Percentiles rank a stretch among this genome's conserved stretches.
Conservation (phyloP, 1,284 basidiomycete genomes). For the Ceratobasidium sp. region DNA sequence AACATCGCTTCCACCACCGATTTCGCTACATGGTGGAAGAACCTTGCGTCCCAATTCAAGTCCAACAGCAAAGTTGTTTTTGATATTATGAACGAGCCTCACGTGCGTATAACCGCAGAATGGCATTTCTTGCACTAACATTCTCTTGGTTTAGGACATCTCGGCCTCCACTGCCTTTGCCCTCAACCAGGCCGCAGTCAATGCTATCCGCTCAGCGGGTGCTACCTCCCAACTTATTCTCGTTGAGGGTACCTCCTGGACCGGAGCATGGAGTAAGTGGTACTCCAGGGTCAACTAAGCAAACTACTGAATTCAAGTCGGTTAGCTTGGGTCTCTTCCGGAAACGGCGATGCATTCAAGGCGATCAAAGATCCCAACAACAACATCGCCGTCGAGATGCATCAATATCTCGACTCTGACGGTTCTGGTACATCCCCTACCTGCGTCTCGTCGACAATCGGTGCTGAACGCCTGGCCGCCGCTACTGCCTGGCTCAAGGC, state of each 20-base stretch:
- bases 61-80: constrained; percentile 39
- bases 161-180: constrained; percentile 22
- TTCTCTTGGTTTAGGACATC: constrained; percentile 1
- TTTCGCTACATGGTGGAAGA: constrained; percentile 67
- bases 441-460: constrained; percentile 69
- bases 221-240: constrained; percentile 64
- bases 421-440: constrained; percentile 63
- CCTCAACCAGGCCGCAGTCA: constrained; percentile 68
- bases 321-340: constrained; percentile 62
- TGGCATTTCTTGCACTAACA: background rate
- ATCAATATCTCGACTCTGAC: constrained; percentile 73
- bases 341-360: constrained; percentile 62
- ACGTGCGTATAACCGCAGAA: constrained; percentile 47
- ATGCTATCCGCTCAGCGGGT: constrained; percentile 64
- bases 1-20: constrained; percentile 58
- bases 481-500: constrained; percentile 66
- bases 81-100: constrained; percentile 71
- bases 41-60: constrained; percentile 59
- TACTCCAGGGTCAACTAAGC: too few species aligned
- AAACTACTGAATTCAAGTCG: too few species aligned
- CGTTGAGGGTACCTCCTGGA: constrained; percentile 53
- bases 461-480: constrained; percentile 61
- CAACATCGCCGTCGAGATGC: constrained; percentile 71
- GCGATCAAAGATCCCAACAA: constrained; percentile 65
- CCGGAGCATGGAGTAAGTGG: constrained; percentile 49